phyloP scores from a whole-genome alignment of 2,329 filamentous ascomycete genomes.

The Pseudopithomyces maydicus region DNA sequence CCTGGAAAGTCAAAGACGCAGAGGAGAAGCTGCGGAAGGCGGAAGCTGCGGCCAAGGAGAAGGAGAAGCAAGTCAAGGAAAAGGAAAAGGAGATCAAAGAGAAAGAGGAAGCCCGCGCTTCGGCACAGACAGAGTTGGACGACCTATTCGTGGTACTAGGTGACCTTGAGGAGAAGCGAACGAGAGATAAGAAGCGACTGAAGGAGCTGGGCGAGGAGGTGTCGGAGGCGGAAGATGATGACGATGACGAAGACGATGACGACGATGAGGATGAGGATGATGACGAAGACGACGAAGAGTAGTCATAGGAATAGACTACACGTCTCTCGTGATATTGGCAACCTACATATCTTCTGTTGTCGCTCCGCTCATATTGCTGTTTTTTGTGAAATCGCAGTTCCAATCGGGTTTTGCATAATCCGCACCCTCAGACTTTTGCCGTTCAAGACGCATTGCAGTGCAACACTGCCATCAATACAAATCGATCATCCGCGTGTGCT shows the following conservation, averaged over 20 bases:
- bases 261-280: slow-evolving; percentile 33
- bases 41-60: slow-evolving; percentile 46
- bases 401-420: too few species aligned
- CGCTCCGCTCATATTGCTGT: too few species aligned
- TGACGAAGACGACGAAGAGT: slow-evolving; percentile 11
- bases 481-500: neutral
- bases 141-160: slow-evolving; percentile 55
- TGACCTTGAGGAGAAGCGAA: slow-evolving; percentile 53
- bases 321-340: too few species aligned
- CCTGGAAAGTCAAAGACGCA: slow-evolving; percentile 51
- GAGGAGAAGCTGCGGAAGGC: slow-evolving; percentile 51
- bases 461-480: neutral
- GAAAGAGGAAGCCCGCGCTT: slow-evolving; percentile 45
- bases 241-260: slow-evolving; percentile 37
- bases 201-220: slow-evolving; percentile 53
- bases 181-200: slow-evolving; percentile 51
- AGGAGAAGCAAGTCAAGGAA: slow-evolving; percentile 51
- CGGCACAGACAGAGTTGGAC: slow-evolving; percentile 51
- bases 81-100: slow-evolving; percentile 43
- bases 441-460: too few species aligned
- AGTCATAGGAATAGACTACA: neutral
- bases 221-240: slow-evolving; percentile 47
- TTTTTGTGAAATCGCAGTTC: too few species aligned
- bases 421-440: too few species aligned
- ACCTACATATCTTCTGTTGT: too few species aligned